Percentiles rank a stretch among this genome's conserved stretches.
Evolutionary conservation across 202 grass and related monocot species (phyloP).

Genomic region (Hordeum pubiflorum): DNA sequence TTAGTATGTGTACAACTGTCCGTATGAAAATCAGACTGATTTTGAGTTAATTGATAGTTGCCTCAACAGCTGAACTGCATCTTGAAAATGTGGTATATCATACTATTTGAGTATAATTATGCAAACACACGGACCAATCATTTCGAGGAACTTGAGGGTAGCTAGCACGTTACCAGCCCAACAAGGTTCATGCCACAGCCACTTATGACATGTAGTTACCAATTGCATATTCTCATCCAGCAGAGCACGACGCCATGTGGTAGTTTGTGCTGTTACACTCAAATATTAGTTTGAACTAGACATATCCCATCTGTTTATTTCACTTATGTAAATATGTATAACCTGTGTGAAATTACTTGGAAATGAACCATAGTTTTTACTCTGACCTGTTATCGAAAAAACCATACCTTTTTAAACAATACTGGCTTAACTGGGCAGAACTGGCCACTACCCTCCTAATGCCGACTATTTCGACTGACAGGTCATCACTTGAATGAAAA

Average conservation of each 20-base stretch:
- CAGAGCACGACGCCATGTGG: not conserved
- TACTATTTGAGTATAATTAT: not conserved
- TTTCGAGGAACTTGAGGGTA: not conserved
- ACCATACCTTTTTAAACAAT: no score
- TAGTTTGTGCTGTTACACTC: not conserved
- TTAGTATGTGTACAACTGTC: not conserved
- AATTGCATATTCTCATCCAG: not conserved
- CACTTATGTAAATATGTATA: not conserved
- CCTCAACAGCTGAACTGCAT: not conserved
- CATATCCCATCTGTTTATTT: not conserved
- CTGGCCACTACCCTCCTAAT: not conserved
- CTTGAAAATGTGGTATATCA: not conserved
- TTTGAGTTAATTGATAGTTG: not conserved
- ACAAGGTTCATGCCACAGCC: not conserved
- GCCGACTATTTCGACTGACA: not conserved
- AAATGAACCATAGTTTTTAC: slow-evolving; percentile 4
- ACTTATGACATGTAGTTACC: not conserved
- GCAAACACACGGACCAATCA: not conserved
- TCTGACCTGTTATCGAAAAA: not conserved
- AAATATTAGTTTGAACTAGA: slow-evolving; percentile 6
- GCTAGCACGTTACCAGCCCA: not conserved
- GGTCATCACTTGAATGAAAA: not conserved
- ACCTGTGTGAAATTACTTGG: not conserved
- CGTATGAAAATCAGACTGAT: not conserved
- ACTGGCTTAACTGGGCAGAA: not conserved